A percentile compares a stretch with the other conserved stretches of the same genome.
phyloP scores from a whole-genome alignment of 371 early-diverging fungal species.

The Rhizopus sp. region DNA sequence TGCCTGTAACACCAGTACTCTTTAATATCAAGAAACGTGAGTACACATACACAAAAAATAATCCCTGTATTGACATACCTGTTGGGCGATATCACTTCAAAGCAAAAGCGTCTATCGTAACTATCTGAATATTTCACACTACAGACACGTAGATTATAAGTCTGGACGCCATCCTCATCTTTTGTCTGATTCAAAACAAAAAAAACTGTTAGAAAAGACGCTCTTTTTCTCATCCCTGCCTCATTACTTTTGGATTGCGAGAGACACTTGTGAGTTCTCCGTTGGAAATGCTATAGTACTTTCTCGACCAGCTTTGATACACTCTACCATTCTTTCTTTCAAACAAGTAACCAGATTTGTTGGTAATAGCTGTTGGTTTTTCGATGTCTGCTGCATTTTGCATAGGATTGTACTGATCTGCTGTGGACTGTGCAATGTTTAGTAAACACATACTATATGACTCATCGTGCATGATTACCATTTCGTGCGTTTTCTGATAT shows the following conservation, averaged over 20 bases:
- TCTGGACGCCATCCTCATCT: constrained; percentile 43
- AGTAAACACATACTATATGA: background rate
- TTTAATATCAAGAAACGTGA: constrained; percentile 15
- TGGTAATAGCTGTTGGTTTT: constrained; percentile 2
- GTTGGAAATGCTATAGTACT: constrained; percentile 71
- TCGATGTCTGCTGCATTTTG: constrained; percentile 12
- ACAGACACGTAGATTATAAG: constrained; percentile 74
- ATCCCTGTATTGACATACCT: constrained; percentile 42
- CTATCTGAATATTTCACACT: constrained; percentile 71
- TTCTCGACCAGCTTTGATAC: constrained; percentile 73
- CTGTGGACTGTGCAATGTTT: constrained; percentile 21
- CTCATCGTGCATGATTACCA: constrained; percentile 12
- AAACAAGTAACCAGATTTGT: constrained; percentile 75
- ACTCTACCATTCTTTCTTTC: constrained; percentile 71
- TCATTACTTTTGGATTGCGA: constrained; percentile 50
- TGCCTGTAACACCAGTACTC: constrained; percentile 79
- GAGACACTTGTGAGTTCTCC: constrained; percentile 60
- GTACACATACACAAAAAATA: background rate
- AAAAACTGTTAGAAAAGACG: background rate
- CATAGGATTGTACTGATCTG: constrained; percentile 35
- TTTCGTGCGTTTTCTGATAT: constrained; percentile 36
- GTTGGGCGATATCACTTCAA: constrained; percentile 84
- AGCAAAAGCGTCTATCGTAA: constrained; percentile 80
- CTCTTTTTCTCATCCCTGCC: background rate
- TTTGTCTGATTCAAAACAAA: constrained; percentile 18